These are phyloP conservation scores for Uncinocarpus reesii DNA, from an alignment of 2,329 filamentous ascomycete genomes.

Conservation along the genomic window DNA sequence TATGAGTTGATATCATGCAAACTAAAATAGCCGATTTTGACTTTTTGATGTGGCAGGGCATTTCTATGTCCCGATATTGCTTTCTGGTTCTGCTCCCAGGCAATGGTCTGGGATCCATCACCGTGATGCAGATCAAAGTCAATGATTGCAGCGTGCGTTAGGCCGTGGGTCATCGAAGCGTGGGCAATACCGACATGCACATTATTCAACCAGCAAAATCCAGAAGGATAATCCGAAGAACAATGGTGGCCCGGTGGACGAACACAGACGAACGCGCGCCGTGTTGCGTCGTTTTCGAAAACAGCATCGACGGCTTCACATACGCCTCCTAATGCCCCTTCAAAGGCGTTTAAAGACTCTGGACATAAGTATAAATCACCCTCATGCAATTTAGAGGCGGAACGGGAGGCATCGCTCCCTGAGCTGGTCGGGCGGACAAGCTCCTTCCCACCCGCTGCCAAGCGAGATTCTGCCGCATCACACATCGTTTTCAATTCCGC, in stretches of 20 bases:
- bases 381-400: slow-evolving; percentile 56
- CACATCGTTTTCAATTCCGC: slow-evolving; percentile 80
- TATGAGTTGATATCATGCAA: slow-evolving; percentile 98
- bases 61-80: slow-evolving; percentile 56
- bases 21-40: slow-evolving; percentile 89
- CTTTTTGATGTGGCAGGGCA: slow-evolving; percentile 65
- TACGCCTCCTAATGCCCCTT: slow-evolving; percentile 84
- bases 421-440: slow-evolving; percentile 50
- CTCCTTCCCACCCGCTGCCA: slow-evolving; percentile 69
- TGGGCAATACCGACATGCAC: slow-evolving; percentile 95
- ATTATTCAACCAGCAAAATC: slow-evolving; percentile 98
- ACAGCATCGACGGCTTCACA: slow-evolving; percentile 86
- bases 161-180: slow-evolving; percentile 66
- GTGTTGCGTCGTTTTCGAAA: slow-evolving; percentile 55
- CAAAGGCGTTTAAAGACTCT: slow-evolving; percentile 76
- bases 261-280: slow-evolving; percentile 80
- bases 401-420: slow-evolving; percentile 32
- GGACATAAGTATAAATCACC: slow-evolving; percentile 84
- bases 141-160: slow-evolving; percentile 89
- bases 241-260: slow-evolving; percentile 94
- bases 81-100: slow-evolving; percentile 79
- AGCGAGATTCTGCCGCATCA: slow-evolving; percentile 62
- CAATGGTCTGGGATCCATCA: slow-evolving; percentile 88
- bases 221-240: slow-evolving; percentile 76
- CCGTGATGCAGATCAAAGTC: slow-evolving; percentile 89